A percentile compares a stretch with the other conserved stretches of the same genome.
Conservation (phyloP, 2,329 filamentous ascomycete species). For the Nemania abortiva region DNA sequence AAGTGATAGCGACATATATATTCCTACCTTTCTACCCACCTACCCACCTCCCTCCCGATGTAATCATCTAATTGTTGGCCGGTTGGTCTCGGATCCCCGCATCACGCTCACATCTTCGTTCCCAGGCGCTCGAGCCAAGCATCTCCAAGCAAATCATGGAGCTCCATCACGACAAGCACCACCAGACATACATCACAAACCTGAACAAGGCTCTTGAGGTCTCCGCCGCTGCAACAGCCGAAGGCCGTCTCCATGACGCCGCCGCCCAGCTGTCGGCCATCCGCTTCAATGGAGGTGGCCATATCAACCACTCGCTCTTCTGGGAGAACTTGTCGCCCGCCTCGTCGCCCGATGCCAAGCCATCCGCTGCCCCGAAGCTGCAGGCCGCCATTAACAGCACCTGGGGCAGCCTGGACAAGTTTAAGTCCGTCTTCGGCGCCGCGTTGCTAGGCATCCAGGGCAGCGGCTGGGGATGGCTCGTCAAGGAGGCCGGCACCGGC, state of each 20-base stretch:
- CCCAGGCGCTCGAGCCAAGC: slow-evolving; percentile 76
- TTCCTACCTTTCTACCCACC: not conserved
- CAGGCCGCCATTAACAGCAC: slow-evolving; percentile 69
- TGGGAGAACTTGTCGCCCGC: slow-evolving; percentile 84
- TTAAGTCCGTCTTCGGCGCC: slow-evolving; percentile 74
- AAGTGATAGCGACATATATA: slow-evolving; percentile 50
- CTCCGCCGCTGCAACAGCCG: slow-evolving; percentile 67
- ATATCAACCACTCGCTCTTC: slow-evolving; percentile 94
- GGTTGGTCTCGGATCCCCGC: not conserved
- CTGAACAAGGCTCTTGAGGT: slow-evolving; percentile 75
- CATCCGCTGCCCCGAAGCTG: slow-evolving; percentile 68
- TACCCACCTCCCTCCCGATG: not conserved
- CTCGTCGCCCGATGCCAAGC: slow-evolving; percentile 67
- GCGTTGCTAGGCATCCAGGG: slow-evolving; percentile 80
- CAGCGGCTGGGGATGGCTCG: slow-evolving; percentile 89
- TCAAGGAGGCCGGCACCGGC: slow-evolving; percentile 71
- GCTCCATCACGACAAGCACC: slow-evolving; percentile 83
- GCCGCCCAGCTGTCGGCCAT: slow-evolving; percentile 75
- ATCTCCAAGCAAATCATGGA: slow-evolving; percentile 86
- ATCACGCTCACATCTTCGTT: slow-evolving; percentile 11
- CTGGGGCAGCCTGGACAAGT: slow-evolving; percentile 76
- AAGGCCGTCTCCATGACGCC: slow-evolving; percentile 69
- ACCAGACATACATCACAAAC: slow-evolving; percentile 82
- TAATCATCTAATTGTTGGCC: not conserved
- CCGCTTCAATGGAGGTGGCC: slow-evolving; percentile 91